Base-by-base conservation (phyloP, 192 early-diverging fungal genomes). In the Umbelopsis ramanniana region DNA sequence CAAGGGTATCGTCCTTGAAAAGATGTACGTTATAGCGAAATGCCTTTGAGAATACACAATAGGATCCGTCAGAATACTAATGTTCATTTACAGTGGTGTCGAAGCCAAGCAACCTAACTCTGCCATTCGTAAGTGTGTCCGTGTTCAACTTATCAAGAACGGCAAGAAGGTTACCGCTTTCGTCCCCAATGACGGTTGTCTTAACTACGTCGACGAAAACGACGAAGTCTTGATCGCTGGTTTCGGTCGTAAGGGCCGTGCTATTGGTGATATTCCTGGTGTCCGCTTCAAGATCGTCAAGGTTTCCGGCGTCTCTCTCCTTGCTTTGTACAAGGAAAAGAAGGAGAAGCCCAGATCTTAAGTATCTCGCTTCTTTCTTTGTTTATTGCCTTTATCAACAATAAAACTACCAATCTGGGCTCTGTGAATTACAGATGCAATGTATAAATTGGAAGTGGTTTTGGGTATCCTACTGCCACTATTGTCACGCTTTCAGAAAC, bases 71-170 rank as follows among this genome's bases (percentile, higher is more conserved):
- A 57, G 19, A 22, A 23, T 26, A 7, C 53, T 54, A 54, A 54
- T 54, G 23, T 26, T 54, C 24, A 48, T 66, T 33, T 35, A 67
- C 76, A 93, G 92, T 86, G 98, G 97, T 94, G 95, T 99, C 81
- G 98, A 99, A 90, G 96, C 98, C 84, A 99, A 99, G 88, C 98
- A 99, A 87, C 98, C 98, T 84, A 99, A 99, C 94, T 99, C 98
- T 89, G 98, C 98, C 75, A 99, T 99, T 93, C 95, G 98, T 88
- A 99, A 99, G 91, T 98, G 97, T 89, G 96, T 99, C 76, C 96
- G 98, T 95, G 97, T 96, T 76, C 98, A 99, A 89, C 90, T 99
- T 76, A 98, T 99, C 92, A 99, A 99, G 93, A 99, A 99, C 93
- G 95, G 94, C 83, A 99, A 99, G 94, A 99, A 98, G 93, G 92